Base-by-base conservation (phyloP, 139 green algal species). In the Micractinium sp. region DNA sequence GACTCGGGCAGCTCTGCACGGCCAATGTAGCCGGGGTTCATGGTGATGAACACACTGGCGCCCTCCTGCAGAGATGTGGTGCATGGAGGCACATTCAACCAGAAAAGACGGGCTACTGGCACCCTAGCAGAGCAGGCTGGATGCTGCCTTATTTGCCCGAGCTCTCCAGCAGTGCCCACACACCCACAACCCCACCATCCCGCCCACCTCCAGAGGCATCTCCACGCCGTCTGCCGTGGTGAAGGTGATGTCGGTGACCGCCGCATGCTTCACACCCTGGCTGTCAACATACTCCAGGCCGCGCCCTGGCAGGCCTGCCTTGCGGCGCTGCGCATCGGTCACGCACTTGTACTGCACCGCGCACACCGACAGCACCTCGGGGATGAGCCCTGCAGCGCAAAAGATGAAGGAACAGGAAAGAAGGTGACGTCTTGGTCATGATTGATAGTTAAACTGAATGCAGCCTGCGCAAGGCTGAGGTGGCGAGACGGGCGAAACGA, bases 41-140 rank as follows among this genome's bases (percentile, higher is more conserved):
- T 98, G 47, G 96, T 98, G 92, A 98, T 98, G 93, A 98, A 98
- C 60, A 96, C 96, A 94, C 97, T 98, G 38, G 96, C 92, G 14
- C 94, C 95, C n/a, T 89, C 90, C 88, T 87, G 83, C 83, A 23
- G 27, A 19, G 14, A 14, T 14, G 27, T 15, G 27, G 47, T 36
- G 69, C 2, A 35, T 7, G 27, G 29, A 22, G 27, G 20, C 69
- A 38, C 19, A 12, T 74, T 29, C 67, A 74, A 31, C 19, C 67
- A 74, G 67, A 29, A 74, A 74, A 20, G 16, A n/a, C n/a, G n/a
- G n/a, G n/a, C n/a, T n/a, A n/a, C n/a, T n/a, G n/a, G n/a, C n/a
- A n/a, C n/a, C n/a, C n/a, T n/a, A n/a, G n/a, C n/a, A n/a, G n/a
- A n/a, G n/a, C n/a, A n/a, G n/a, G n/a, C n/a, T n/a, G n/a, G n/a